phyloP scores from a whole-genome alignment of 2,329 filamentous ascomycete species.

The Monosporascus sp. region DNA sequence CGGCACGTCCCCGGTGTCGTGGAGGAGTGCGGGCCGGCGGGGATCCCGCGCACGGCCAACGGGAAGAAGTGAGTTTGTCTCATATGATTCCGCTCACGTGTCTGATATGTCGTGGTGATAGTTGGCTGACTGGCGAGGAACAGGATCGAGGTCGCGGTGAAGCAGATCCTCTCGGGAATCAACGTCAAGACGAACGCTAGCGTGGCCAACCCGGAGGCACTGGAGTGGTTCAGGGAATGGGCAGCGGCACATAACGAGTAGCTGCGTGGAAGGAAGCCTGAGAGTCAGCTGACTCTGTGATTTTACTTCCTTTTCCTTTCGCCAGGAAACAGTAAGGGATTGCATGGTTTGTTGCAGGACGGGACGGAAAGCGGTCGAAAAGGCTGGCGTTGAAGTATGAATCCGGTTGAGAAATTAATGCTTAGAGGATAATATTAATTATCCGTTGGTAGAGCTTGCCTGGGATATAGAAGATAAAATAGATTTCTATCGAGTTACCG shows the following conservation, averaged over 20 bases:
- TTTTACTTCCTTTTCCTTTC: too few relatives aligned
- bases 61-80: conserved; percentile 79
- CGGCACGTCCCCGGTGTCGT: conserved; percentile 84
- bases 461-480: too few relatives aligned
- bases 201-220: conserved; percentile 83
- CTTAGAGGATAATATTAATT: too few relatives aligned
- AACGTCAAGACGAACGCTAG: conserved; percentile 85
- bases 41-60: conserved; percentile 88
- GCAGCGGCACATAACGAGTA: conserved; percentile 41
- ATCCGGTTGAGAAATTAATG: too few relatives aligned
- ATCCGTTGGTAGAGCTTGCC: too few relatives aligned
- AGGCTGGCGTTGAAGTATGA: too few relatives aligned
- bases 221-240: conserved; percentile 87
- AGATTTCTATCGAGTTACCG: too few relatives aligned
- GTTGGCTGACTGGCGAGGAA: conserved; percentile 2
- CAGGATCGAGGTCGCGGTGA: conserved; percentile 89
- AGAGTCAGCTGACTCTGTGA: too few relatives aligned
- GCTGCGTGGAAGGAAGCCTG: too few relatives aligned
- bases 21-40: conserved; percentile 63
- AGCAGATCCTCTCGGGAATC: conserved; percentile 87
- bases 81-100: background rate
- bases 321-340: too few relatives aligned
- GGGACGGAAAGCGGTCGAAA: too few relatives aligned
- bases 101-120: background rate
- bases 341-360: too few relatives aligned